Percentiles rank a stretch among this genome's conserved stretches.
Evolutionary conservation across 805 yeast genomes (phyloP).

Genomic region (Kluyveromyces wickerhamii): DNA sequence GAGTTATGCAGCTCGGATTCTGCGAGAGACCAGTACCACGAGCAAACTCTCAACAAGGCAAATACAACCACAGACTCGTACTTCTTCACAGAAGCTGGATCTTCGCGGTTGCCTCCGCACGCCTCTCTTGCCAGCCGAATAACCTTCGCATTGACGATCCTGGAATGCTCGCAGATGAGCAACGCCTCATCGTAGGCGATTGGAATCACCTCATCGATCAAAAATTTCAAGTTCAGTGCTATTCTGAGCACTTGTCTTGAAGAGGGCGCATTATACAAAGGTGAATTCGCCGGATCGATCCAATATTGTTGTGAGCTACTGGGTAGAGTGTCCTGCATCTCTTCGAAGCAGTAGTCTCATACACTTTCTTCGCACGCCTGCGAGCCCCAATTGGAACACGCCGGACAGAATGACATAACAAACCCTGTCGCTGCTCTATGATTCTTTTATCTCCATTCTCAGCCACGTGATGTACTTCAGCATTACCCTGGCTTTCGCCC

Average conservation of each 20-base stretch:
- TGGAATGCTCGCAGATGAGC: constrained; percentile 49
- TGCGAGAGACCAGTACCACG: constrained; percentile 65
- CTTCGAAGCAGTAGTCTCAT: no score
- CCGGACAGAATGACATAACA: no score
- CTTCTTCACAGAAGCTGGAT: constrained; percentile 47
- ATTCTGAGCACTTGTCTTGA: constrained; percentile 63
- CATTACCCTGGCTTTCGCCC: no score
- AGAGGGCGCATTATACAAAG: constrained; percentile 35
- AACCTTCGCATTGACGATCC: constrained; percentile 50
- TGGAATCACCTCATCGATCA: constrained; percentile 68
- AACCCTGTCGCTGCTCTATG: no score
- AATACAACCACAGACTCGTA: constrained; percentile 65
- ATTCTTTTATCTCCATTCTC: no score
- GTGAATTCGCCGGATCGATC: constrained; percentile 4
- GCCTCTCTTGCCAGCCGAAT: constrained; percentile 57
- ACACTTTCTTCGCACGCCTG: no score
- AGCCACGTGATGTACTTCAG: no score
- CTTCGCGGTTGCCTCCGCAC: constrained; percentile 66
- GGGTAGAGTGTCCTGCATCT: no score
- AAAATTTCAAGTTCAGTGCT: constrained; percentile 61
- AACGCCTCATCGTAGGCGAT: constrained; percentile 45
- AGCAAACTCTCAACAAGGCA: constrained; percentile 64
- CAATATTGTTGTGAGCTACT: constrained; percentile 3
- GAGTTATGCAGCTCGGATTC: constrained; percentile 58
- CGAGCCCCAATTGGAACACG: no score